These are phyloP conservation scores for Tephrocybe sp. DNA, from an alignment of 768 basidiomycete species.

Conservation along the genomic window DNA sequence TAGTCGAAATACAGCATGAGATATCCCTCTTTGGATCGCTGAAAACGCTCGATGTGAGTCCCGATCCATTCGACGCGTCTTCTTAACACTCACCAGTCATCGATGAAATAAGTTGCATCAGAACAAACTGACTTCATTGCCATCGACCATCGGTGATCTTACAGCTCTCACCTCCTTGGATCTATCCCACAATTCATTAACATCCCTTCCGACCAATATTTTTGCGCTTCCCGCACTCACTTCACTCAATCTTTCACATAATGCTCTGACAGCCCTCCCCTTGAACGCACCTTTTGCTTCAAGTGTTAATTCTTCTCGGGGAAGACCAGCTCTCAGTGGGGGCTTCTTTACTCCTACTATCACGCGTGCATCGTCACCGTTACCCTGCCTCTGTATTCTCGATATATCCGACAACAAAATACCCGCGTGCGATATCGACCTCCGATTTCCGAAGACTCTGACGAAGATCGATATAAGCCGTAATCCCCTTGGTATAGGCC, in stretches of 20 bases:
- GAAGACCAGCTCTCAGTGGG: slow-evolving; percentile 35
- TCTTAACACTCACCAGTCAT: neutral
- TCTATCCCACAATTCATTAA: slow-evolving; percentile 70
- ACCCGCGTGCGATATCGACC: slow-evolving; percentile 50
- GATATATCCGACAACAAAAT: slow-evolving; percentile 71
- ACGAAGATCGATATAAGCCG: slow-evolving; percentile 60
- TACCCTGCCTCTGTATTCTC: slow-evolving; percentile 64
- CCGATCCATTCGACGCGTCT: neutral
- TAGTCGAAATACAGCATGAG: slow-evolving; percentile 76
- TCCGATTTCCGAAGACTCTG: slow-evolving; percentile 49
- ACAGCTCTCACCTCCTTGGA: slow-evolving; percentile 65
- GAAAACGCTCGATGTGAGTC: slow-evolving; percentile 73
- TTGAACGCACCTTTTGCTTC: slow-evolving; percentile 58
- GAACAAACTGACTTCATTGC: slow-evolving; percentile 63
- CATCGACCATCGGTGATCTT: slow-evolving; percentile 66
- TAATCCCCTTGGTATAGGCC: slow-evolving; percentile 55
- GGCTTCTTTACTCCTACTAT: slow-evolving; percentile 66
- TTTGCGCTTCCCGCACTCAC: slow-evolving; percentile 69
- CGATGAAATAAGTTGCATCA: slow-evolving; percentile 57
- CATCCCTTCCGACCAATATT: slow-evolving; percentile 57
- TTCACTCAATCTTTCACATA: slow-evolving; percentile 69
- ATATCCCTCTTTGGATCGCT: slow-evolving; percentile 82
- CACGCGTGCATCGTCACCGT: slow-evolving; percentile 56
- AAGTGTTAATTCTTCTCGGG: slow-evolving; percentile 18
- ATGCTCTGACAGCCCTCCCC: slow-evolving; percentile 56